Conservation (phyloP, 495 filamentous ascomycete species). For the Collariella sp. region DNA sequence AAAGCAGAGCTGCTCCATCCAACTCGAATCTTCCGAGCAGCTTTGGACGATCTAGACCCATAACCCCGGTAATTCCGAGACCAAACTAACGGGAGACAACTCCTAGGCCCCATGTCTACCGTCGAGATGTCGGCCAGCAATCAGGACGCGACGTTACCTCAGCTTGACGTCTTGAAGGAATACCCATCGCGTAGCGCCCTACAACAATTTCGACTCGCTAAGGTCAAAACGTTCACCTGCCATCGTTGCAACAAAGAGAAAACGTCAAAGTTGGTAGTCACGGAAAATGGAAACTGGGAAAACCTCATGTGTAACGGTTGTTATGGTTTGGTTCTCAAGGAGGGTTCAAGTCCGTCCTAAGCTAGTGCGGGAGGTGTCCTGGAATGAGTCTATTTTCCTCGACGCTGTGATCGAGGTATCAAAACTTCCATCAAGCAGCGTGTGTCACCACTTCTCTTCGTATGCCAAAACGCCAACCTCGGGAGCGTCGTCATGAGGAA, state of each 20-base stretch:
- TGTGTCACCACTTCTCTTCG: too few species aligned
- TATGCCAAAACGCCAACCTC: too few species aligned
- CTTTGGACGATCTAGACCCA: too few species aligned
- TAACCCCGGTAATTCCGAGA: background rate
- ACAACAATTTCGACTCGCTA: conserved; percentile 7
- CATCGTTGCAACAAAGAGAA: conserved; percentile 10
- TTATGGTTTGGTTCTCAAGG: conserved; percentile 1
- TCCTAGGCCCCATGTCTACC: background rate
- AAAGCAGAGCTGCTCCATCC: too few species aligned
- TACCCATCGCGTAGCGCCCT: conserved; percentile 2
- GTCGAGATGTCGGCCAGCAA: background rate
- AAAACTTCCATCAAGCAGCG: too few species aligned
- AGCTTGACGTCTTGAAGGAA: conserved; percentile 4
- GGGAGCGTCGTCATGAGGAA: too few species aligned
- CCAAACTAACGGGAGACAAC: background rate
- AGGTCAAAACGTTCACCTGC: conserved; percentile 9
- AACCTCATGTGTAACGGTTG: conserved; percentile 9
- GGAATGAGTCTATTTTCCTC: too few species aligned
- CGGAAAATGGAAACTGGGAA: conserved; percentile 10
- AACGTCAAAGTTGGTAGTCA: conserved; percentile 5
- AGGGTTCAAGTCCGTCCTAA: background rate
- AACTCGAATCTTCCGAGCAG: too few species aligned
- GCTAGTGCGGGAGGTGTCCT: too few species aligned
- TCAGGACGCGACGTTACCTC: background rate
- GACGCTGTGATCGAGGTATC: too few species aligned